Base-by-base conservation (phyloP, 768 basidiomycete species). In the Hygrophoropsis aurantiaca region DNA sequence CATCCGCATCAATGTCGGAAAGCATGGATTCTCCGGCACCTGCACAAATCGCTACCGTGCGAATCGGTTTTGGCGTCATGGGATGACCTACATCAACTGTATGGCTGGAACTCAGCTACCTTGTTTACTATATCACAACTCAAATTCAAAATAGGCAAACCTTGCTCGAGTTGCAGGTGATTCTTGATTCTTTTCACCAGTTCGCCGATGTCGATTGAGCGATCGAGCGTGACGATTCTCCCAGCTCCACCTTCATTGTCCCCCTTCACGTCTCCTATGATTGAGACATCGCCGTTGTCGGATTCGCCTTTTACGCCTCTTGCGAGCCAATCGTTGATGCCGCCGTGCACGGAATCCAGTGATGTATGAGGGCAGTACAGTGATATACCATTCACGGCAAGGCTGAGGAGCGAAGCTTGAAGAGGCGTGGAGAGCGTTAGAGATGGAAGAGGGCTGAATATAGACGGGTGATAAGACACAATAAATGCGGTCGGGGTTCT, bases 301-400 rank as follows among this genome's bases (percentile, higher is more conserved):
- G 63, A 70, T 34, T 57, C 62, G 15, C 52, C 66, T 16, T 58
- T 44, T 26, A 79, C 61, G 27, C 77, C 80, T 62, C 71, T 60
- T 1, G 82, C 87, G 13, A 94, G 78, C 89, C 90, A 97, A 67
- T 94, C 92, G 59, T 95, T 97, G 44, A 95, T 80, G 0, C 95
- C 94, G 5, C 80, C 88, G 56, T 79, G 76, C 1, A 89, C 82
- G n/a, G 76, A 77, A 68, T 98, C 95, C 15, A 97, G 76, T 0
- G 91, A 81, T 0, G 89, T 91, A 68, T 98, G 95, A 2, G 95
- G 92, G 33, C 78, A 79, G 69, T 89, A 95, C 4, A 97, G 78
- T 1, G 86, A 87, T 46, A 97, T 85, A 1, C 94, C 94, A 11
- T 81, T 75, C 1, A 90, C 85, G 0, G 85, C 84, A 51, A 94